These are phyloP conservation scores for Erysimum cheiri DNA, from an alignment of 441 rosid species.

Conservation along the genomic window DNA sequence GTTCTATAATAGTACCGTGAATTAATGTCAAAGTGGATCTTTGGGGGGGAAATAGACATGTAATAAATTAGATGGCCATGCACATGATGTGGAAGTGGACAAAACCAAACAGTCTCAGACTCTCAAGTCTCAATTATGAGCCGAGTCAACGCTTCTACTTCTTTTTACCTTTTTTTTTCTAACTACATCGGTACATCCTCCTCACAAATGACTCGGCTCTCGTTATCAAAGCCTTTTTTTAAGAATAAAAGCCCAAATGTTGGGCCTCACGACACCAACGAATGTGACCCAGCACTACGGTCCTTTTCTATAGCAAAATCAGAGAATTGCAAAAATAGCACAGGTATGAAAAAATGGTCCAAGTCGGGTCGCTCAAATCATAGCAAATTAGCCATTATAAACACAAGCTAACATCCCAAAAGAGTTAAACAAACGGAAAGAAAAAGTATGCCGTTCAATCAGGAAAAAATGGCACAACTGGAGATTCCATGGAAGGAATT, in stretches of 20 bases:
- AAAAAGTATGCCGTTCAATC: too few species aligned
- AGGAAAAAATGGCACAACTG: too few species aligned
- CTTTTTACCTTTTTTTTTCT: neutral
- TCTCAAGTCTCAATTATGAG: constrained; percentile 17
- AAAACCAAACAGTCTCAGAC: constrained; percentile 7
- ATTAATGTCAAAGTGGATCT: constrained; percentile 18
- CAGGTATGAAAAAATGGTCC: neutral
- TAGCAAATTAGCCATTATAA: too few species aligned
- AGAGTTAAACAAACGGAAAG: too few species aligned
- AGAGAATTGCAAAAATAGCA: constrained; percentile 1
- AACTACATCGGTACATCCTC: neutral
- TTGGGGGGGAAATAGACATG: constrained; percentile 2
- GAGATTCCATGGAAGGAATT: too few species aligned
- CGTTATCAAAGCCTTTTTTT: neutral
- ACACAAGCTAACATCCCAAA: too few species aligned
- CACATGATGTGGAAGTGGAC: constrained; percentile 31
- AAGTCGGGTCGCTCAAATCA: too few species aligned
- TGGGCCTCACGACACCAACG: constrained; percentile 7
- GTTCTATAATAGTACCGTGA: constrained; percentile 19
- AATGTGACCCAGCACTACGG: neutral
- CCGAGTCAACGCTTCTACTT: constrained; percentile 34
- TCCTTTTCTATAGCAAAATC: neutral
- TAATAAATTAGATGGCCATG: constrained; percentile 24
- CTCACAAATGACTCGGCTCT: constrained; percentile 6
- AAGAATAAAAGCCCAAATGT: neutral